Evolutionary conservation across 2,329 filamentous ascomycete species (phyloP).

Genomic region (Talaromyces funiculosus): DNA sequence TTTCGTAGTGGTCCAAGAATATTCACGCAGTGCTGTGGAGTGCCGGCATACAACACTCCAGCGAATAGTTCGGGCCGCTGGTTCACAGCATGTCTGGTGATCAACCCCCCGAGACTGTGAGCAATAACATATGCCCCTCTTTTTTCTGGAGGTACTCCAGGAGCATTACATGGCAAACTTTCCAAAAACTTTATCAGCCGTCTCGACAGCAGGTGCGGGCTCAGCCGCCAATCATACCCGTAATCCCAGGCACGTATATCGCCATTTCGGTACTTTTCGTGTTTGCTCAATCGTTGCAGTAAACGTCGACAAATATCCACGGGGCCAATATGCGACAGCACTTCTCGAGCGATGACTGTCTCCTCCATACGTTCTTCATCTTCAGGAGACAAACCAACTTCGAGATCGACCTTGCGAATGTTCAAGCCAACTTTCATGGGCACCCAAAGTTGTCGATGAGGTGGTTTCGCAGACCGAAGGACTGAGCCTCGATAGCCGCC

Average conservation of each 20-base stretch:
- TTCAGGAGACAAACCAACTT: conserved; percentile 73
- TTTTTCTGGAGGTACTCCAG: conserved; percentile 46
- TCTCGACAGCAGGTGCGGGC: conserved; percentile 67
- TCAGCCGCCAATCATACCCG: conserved; percentile 91
- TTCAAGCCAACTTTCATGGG: conserved; percentile 90
- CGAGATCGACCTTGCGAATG: conserved; percentile 82
- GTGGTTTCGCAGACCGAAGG: conserved; percentile 74
- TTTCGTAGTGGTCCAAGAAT: conserved; percentile 84
- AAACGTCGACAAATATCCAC: conserved; percentile 82
- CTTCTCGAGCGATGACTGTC: conserved; percentile 76
- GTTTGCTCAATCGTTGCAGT: conserved; percentile 69
- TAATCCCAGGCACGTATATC: conserved; percentile 79
- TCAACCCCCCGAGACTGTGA: conserved; percentile 78
- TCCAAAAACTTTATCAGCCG: conserved; percentile 70
- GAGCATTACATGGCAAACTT: conserved; percentile 66
- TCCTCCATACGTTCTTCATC: conserved; percentile 81
- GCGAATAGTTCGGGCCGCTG: conserved; percentile 76
- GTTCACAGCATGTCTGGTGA: conserved; percentile 84
- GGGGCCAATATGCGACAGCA: conserved; percentile 86
- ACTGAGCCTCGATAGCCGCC: conserved; percentile 89
- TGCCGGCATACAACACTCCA: conserved; percentile 78
- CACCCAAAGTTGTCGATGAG: conserved; percentile 86
- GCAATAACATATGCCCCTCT: conserved; percentile 75
- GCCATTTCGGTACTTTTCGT: conserved; percentile 65
- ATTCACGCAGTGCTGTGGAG: conserved; percentile 81